Evolutionary conservation across 2,329 filamentous ascomycete genomes (phyloP).

Genomic region (Pseudocercospora ulei): DNA sequence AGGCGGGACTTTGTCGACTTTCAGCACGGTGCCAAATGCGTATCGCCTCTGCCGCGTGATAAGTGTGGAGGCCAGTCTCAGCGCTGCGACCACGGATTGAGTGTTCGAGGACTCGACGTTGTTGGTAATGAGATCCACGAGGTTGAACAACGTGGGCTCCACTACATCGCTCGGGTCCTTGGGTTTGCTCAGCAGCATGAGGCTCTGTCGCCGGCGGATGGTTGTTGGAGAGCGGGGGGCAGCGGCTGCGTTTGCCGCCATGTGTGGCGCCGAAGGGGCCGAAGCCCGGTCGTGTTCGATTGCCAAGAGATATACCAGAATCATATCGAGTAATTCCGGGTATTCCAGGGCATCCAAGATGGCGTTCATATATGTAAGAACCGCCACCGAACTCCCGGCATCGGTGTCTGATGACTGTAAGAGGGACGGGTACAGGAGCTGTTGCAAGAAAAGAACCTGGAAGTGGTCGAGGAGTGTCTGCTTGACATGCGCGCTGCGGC

Average conservation of each 20-base stretch:
- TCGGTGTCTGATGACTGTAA: slow-evolving; percentile 95
- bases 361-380: slow-evolving; percentile 81
- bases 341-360: slow-evolving; percentile 88
- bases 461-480: slow-evolving; percentile 93
- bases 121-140: slow-evolving; percentile 80
- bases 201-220: slow-evolving; percentile 72
- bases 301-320: slow-evolving; percentile 82
- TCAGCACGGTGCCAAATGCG: slow-evolving; percentile 65
- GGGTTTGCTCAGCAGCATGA: slow-evolving; percentile 74
- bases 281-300: slow-evolving; percentile 51
- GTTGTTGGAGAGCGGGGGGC: slow-evolving; percentile 46
- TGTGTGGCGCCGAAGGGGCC: slow-evolving; percentile 40
- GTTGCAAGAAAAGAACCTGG: slow-evolving; percentile 89
- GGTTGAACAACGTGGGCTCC: slow-evolving; percentile 81
- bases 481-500: slow-evolving; percentile 81
- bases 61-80: slow-evolving; percentile 78
- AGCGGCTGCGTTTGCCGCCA: slow-evolving; percentile 51
- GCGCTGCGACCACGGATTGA: slow-evolving; percentile 79
- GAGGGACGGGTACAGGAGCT: slow-evolving; percentile 89
- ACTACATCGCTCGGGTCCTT: slow-evolving; percentile 63
- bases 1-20: slow-evolving; percentile 51
- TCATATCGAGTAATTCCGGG: slow-evolving; percentile 85
- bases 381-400: slow-evolving; percentile 90
- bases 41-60: slow-evolving; percentile 81
- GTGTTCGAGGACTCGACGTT: slow-evolving; percentile 74